These are phyloP conservation scores for Fusarium continuum DNA, from an alignment of 2,329 filamentous ascomycete species.

Conservation along the genomic window DNA sequence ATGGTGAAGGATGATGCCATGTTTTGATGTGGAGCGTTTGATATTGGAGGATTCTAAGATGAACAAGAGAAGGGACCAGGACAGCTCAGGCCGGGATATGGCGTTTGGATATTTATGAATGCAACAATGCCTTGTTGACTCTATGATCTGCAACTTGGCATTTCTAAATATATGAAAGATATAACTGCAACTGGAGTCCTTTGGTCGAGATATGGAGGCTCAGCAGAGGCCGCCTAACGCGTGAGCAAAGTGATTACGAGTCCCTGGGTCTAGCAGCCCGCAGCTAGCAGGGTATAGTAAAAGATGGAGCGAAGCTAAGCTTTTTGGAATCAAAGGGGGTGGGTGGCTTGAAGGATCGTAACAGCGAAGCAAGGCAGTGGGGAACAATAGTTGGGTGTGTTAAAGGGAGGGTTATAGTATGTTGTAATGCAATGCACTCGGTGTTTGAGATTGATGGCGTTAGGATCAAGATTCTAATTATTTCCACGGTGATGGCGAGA, in stretches of 20 bases:
- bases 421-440: not conserved
- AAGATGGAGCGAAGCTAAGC: conserved; percentile 30
- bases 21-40: conserved; percentile 20
- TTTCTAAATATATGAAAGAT: conserved; percentile 34
- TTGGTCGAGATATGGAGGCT: conserved; percentile 22
- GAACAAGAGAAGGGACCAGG: conserved; percentile 9
- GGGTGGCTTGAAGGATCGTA: conserved; percentile 4
- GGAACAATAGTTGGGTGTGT: conserved; percentile 9
- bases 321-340: conserved; percentile 25
- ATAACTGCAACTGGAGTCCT: not conserved
- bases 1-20: not conserved
- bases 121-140: conserved; percentile 9
- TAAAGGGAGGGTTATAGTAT: not conserved
- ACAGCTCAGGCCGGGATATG: not conserved
- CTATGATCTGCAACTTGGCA: conserved; percentile 32
- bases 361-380: conserved; percentile 9
- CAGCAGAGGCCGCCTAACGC: conserved; percentile 30
- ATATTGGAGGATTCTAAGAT: conserved; percentile 15
- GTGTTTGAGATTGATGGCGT: conserved; percentile 30
- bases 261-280: conserved; percentile 14
- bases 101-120: conserved; percentile 34
- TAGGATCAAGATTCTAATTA: not conserved
- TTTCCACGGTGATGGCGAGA: not conserved
- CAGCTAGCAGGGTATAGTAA: conserved; percentile 13
- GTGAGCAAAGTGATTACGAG: conserved; percentile 32